Base-by-base conservation (phyloP, 2,329 filamentous ascomycete genomes). In the Hymenoscyphus salicellus region DNA sequence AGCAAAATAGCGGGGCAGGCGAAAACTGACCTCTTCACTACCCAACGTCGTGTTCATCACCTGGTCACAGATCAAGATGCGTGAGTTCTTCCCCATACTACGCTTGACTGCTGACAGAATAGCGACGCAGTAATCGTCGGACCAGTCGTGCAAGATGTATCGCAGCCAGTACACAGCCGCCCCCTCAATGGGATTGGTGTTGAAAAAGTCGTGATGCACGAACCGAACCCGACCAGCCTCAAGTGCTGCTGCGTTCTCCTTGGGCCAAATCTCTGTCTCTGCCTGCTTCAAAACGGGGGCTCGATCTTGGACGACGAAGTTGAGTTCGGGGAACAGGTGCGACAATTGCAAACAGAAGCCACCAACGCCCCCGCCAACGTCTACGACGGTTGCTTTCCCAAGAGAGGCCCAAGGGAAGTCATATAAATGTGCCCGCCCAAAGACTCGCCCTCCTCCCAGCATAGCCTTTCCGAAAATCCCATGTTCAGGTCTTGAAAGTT, bases 221-320 rank as follows among this genome's bases (percentile, higher is more conserved):
- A 30, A 30, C 28, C 28, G 28, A 30, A 30, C 28, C 28, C 28
- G 28, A 30, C 28, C 28, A 30, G 28, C 28, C 6, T 30, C 28
- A 30, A 30, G 28, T 30, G 28, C 28, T 3, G 28, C 28, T 30
- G 28, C 28, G 28, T 30, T 30, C 28, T 30, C 28, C 28, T 30
- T 30, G 28, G 28, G 28, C 28, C 28, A 30, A 30, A 30, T 30
- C 28, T 30, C 28, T 6, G 28, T 30, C 41, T 46, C 41, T 16
- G 41, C 41, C n/a, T 46, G 14, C 26, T 33, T 66, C 5, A 78
- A 38, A 2, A 73, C 73, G 0, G 69, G 66, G 0, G 66, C 65
- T 0, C 77, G 74, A 65, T 80, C 78, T 63, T 79, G 74, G 3
- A 79, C 64, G 10, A 79, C 69, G 38, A 78, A 74, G 0, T 72